phyloP scores from a whole-genome alignment of 495 filamentous ascomycete genomes.

The Saxophila tyrrhenica region DNA sequence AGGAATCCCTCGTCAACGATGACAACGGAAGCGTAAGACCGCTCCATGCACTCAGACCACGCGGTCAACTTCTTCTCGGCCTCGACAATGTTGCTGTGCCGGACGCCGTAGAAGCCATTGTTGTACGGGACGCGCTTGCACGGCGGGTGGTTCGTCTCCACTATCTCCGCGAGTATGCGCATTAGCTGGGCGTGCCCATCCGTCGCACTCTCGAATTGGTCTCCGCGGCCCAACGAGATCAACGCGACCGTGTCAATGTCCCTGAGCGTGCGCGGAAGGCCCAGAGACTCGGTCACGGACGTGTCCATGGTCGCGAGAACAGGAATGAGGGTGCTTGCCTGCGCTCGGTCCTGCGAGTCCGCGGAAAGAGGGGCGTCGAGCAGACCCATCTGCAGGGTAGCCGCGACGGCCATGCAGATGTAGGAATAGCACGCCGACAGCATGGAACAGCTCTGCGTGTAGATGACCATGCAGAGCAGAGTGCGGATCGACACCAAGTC shows the following conservation, averaged over 20 bases:
- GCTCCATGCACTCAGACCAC: conserved; percentile 1
- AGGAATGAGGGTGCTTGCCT: neutral
- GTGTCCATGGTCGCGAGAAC: conserved; percentile 8
- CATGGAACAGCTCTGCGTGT: conserved; percentile 9
- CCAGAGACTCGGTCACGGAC: conserved; percentile 9
- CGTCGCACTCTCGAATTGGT: conserved; percentile 1
- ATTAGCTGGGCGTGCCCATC: conserved; percentile 9
- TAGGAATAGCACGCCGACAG: conserved; percentile 15
- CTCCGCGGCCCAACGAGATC: neutral
- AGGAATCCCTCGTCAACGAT: neutral
- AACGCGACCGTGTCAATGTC: conserved; percentile 2
- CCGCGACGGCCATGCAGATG: conserved; percentile 13
- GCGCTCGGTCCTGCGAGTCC: neutral
- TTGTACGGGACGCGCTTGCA: conserved; percentile 4
- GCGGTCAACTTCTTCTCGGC: conserved; percentile 4
- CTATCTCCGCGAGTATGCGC: conserved; percentile 6
- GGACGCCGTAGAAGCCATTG: conserved; percentile 10
- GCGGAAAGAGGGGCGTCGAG: neutral
- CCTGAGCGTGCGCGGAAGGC: conserved; percentile 8
- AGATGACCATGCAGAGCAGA: conserved; percentile 12
- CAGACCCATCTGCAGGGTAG: conserved; percentile 8
- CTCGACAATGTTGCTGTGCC: conserved; percentile 10
- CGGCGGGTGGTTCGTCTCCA: conserved; percentile 11
- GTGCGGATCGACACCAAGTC: conserved; percentile 7
- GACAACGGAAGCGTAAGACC: neutral